Evolutionary conservation across 2,329 filamentous ascomycete genomes (phyloP).

Genomic region (Paramyrothecium roridum): DNA sequence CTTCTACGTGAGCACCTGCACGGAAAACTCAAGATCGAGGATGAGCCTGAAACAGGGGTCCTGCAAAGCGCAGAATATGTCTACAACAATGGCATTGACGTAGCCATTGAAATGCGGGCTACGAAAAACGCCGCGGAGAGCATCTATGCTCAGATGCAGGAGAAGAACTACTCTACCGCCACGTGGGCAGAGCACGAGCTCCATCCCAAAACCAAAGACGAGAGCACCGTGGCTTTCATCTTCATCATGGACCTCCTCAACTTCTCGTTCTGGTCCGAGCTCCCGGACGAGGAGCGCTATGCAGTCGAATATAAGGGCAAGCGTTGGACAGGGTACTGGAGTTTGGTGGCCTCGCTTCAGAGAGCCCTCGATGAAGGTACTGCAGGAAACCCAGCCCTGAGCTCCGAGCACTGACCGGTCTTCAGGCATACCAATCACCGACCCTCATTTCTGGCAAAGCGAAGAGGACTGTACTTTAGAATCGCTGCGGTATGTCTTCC

Average conservation of each 20-base stretch:
- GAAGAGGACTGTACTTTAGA: slow-evolving; percentile 74
- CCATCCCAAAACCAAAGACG: slow-evolving; percentile 80
- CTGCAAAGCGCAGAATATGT: slow-evolving; percentile 80
- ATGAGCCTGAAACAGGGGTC: slow-evolving; percentile 75
- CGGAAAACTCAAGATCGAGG: slow-evolving; percentile 49
- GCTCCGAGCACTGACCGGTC: background rate
- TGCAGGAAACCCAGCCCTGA: background rate
- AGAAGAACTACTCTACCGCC: slow-evolving; percentile 77
- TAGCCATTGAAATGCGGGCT: slow-evolving; percentile 78
- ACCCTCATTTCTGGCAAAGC: slow-evolving; percentile 80
- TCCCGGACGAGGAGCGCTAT: slow-evolving; percentile 68
- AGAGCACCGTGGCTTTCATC: slow-evolving; percentile 81
- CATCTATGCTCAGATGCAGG: slow-evolving; percentile 80
- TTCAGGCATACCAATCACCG: slow-evolving; percentile 81
- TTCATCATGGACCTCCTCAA: slow-evolving; percentile 97
- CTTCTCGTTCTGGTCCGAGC: slow-evolving; percentile 93
- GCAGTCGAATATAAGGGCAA: slow-evolving; percentile 77
- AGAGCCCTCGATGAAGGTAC: slow-evolving; percentile 81
- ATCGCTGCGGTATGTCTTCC: slow-evolving; percentile 72
- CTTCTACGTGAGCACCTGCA: slow-evolving; percentile 79
- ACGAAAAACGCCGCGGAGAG: slow-evolving; percentile 78
- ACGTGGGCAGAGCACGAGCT: slow-evolving; percentile 87
- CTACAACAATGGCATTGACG: slow-evolving; percentile 89
- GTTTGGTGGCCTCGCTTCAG: slow-evolving; percentile 81
- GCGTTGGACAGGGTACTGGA: slow-evolving; percentile 94